These are phyloP conservation scores for Dicorynia guianensis DNA, from an alignment of 306 rosid genomes.

Conservation along the genomic window DNA sequence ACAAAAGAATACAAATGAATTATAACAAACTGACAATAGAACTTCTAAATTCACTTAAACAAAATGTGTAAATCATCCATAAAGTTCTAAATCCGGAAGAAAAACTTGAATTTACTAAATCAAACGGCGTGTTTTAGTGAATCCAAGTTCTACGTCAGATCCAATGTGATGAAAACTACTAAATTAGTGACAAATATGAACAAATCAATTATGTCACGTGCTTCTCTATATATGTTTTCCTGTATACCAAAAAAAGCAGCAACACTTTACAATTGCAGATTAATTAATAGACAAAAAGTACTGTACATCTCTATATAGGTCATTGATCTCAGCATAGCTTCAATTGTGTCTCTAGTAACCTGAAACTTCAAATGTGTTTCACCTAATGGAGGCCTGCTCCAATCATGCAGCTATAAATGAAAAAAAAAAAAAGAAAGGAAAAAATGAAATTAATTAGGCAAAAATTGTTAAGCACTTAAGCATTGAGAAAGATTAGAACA, in stretches of 20 bases:
- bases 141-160: constrained; percentile 30
- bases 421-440: neutral
- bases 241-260: too few relatives aligned
- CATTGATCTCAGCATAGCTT: constrained; percentile 76
- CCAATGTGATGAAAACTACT: constrained; percentile 33
- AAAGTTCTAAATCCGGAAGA: neutral
- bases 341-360: constrained; percentile 67
- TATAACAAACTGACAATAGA: too few relatives aligned
- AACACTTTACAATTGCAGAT: too few relatives aligned
- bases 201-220: too few relatives aligned
- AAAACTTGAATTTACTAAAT: neutral
- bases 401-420: constrained; percentile 59
- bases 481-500: neutral
- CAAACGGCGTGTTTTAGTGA: constrained; percentile 4
- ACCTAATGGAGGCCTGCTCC: constrained; percentile 56
- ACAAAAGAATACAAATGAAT: too few relatives aligned
- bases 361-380: constrained; percentile 73
- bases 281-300: too few relatives aligned
- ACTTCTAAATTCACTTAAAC: neutral
- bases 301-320: too few relatives aligned
- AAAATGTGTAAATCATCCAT: neutral
- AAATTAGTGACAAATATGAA: constrained; percentile 35
- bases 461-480: too few relatives aligned
- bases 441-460: neutral
- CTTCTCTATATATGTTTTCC: too few relatives aligned